These are phyloP conservation scores for Parastagonospora avenae DNA, from an alignment of 2,329 filamentous ascomycete genomes.

Conservation along the genomic window DNA sequence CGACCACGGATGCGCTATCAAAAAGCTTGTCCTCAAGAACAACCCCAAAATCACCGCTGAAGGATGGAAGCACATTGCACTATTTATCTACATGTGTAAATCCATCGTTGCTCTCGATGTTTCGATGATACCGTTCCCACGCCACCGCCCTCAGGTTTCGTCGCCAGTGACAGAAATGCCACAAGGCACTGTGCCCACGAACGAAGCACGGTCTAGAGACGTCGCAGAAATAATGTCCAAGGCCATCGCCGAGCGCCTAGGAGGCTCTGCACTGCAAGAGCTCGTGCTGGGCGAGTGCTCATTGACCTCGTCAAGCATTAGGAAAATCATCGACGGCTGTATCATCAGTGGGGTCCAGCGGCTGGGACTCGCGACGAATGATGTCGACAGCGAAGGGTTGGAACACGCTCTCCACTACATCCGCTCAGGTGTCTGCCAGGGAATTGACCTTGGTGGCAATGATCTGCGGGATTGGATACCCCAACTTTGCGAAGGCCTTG, in stretches of 20 bases:
- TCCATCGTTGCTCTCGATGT: conserved; percentile 86
- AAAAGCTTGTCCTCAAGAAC: conserved; percentile 86
- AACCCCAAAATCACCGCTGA: conserved; percentile 82
- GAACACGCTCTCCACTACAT: conserved; percentile 79
- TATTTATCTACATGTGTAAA: conserved; percentile 89
- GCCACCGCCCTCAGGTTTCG: conserved; percentile 16
- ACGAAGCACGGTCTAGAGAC: conserved; percentile 50
- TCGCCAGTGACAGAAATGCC: conserved; percentile 18
- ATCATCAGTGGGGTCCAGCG: conserved; percentile 76
- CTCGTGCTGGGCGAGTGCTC: conserved; percentile 82
- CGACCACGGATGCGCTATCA: conserved; percentile 69
- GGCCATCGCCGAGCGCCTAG: conserved; percentile 77
- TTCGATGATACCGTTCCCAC: conserved; percentile 75
- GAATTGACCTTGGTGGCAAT: conserved; percentile 88
- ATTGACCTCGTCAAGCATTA: conserved; percentile 72
- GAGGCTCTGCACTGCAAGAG: conserved; percentile 77
- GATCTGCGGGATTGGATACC: conserved; percentile 60
- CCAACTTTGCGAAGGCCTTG: conserved; percentile 58
- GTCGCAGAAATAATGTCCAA: conserved; percentile 72
- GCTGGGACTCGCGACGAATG: conserved; percentile 82
- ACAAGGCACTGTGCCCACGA: conserved; percentile 6
- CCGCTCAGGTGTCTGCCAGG: conserved; percentile 77
- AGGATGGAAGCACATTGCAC: conserved; percentile 88
- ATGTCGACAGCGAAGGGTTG: conserved; percentile 74
- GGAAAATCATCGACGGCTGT: conserved; percentile 80